Evolutionary conservation across 768 basidiomycete genomes (phyloP), one percentile per base, ranked within the genome.

Genomic region (Holtermannia corniformis): DNA sequence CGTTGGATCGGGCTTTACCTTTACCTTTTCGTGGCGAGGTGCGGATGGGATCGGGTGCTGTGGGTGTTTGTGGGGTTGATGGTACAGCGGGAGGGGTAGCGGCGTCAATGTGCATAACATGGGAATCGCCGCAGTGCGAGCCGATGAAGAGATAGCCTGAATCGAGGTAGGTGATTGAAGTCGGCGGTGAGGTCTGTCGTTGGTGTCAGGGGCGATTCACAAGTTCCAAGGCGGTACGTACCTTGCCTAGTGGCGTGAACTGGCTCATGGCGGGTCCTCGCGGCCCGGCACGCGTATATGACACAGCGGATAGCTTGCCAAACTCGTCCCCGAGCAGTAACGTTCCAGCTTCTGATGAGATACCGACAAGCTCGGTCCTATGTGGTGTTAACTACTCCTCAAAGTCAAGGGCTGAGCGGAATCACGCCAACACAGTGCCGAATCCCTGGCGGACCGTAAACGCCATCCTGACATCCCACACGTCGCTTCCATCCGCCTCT

Each of bases 391-490:
- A 49, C 25, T 56, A 25, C 56, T 28, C n/a, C 4, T 3, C 10
- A 19, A 26, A 52, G n/a, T n/a, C n/a, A 28, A 21, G 24, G 21
- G 24, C 14, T 1, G 14, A 20, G 4, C 12, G 3, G 14, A 63
- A 65, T 49, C 45, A 72, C 68, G 65, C 63, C 26, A 66, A 47
- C 5, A 70, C 50, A 12, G 65, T 66, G 1, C 70, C 70, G 44
- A 70, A 72, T 5, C 70, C 70, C 41, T 72, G 70, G 21, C 70
- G 59, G 13, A 66, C 57, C 40, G 66, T 47, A 62, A 64, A 72
- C 2, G 66, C 49, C 16, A 61, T 61, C 48, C 52, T 55, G 46
- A 64, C 48, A 25, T 61, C 59, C 59, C 57, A 60, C 40, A 50
- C 50, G 22, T 65, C 51, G 16, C 51, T 50, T 4, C 47, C 43